phyloP scores from a whole-genome alignment of 768 basidiomycete species.

The Amanita inopinata region DNA sequence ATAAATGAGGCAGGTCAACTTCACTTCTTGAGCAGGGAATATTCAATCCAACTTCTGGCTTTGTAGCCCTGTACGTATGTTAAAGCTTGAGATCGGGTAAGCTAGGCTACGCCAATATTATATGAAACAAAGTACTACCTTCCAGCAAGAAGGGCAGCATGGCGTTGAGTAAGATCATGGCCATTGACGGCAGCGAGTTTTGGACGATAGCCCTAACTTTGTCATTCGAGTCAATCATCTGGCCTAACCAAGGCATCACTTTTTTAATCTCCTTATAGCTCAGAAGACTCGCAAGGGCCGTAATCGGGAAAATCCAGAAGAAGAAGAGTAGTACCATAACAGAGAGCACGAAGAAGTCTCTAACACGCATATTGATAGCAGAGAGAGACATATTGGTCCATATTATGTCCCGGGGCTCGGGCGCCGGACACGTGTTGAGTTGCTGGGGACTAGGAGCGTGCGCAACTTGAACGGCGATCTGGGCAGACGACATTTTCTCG shows the following conservation, averaged over 20 bases:
- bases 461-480: conserved; percentile 83
- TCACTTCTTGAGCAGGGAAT: conserved; percentile 85
- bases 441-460: conserved; percentile 62
- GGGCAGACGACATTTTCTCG: conserved; percentile 91
- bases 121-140: conserved; percentile 32
- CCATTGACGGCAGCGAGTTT: conserved; percentile 88
- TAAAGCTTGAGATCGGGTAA: conserved; percentile 30
- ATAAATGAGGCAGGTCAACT: conserved; percentile 11
- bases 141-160: conserved; percentile 83
- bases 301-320: conserved; percentile 90
- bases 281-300: conserved; percentile 75
- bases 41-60: conserved; percentile 90
- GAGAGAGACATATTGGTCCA: conserved; percentile 86
- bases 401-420: conserved; percentile 91
- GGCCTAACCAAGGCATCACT: conserved; percentile 77
- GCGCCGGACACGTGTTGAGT: conserved; percentile 66
- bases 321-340: conserved; percentile 70
- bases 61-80: conserved; percentile 88
- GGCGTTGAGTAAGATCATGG: conserved; percentile 85
- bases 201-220: conserved; percentile 83
- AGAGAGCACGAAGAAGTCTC: conserved; percentile 62
- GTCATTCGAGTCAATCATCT: conserved; percentile 74
- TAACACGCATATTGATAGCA: conserved; percentile 41
- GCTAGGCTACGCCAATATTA: neutral
- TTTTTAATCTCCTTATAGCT: conserved; percentile 94